phyloP scores from a whole-genome alignment of 176 grass and related monocot species.

The Chloris gayana region DNA sequence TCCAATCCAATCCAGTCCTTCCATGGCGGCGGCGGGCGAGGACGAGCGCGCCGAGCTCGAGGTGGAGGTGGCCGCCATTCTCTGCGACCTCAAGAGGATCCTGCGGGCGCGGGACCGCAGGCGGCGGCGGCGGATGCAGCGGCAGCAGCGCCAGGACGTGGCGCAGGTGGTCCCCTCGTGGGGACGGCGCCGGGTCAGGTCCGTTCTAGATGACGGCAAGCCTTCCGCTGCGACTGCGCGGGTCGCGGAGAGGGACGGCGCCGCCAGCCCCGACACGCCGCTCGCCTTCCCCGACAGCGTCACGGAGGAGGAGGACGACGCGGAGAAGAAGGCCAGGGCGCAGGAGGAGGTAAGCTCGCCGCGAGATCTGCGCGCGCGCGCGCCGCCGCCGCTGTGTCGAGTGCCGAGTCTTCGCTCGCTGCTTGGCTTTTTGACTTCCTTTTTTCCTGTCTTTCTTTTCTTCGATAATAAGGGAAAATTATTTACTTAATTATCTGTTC shows the following conservation, averaged over 20 bases:
- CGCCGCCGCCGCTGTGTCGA: not conserved
- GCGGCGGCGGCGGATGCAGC: not conserved
- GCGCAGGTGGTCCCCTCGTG: slow-evolving; percentile 32
- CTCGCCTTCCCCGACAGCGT: slow-evolving; percentile 39
- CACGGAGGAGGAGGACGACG: too few species aligned
- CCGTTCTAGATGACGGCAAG: not conserved
- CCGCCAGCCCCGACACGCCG: slow-evolving; percentile 57
- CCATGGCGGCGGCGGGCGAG: slow-evolving; percentile 11
- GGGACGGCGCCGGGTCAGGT: slow-evolving; percentile 36
- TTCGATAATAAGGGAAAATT: not conserved
- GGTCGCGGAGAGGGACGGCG: slow-evolving; percentile 12
- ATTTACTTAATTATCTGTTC: not conserved
- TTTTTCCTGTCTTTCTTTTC: not conserved
- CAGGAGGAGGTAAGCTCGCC: slow-evolving; percentile 19
- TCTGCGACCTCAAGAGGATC: slow-evolving; percentile 12
- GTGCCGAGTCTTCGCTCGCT: not conserved
- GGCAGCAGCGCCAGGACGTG: not conserved
- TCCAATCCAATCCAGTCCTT: not conserved
- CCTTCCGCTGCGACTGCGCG: not conserved
- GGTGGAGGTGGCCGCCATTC: slow-evolving; percentile 44
- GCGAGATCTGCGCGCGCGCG: slow-evolving; percentile 49
- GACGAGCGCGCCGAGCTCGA: not conserved
- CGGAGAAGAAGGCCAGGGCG: not conserved
- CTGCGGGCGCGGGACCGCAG: slow-evolving; percentile 15
- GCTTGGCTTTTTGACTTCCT: not conserved